Percentiles rank a stretch among this genome's conserved stretches.
Conservation (phyloP, 129 eudicot genomes). For the Saussurea involucrata region DNA sequence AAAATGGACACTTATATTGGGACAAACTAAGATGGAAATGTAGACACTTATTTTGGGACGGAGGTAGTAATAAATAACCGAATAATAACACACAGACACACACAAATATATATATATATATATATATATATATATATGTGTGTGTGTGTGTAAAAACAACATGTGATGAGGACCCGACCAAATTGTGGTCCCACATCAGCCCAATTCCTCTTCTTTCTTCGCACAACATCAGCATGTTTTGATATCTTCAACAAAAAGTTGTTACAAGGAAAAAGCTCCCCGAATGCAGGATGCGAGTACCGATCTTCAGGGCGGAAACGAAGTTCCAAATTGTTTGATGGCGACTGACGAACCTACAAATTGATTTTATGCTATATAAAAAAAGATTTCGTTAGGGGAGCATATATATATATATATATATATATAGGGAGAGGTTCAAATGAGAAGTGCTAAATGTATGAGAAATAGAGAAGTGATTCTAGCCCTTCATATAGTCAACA, state of each 20-base stretch:
- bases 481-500: no score
- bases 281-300: conserved; percentile 79
- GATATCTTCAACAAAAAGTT: conserved; percentile 68
- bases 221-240: conserved; percentile 74
- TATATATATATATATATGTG: no score
- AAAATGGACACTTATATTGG: background rate
- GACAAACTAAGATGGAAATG: background rate
- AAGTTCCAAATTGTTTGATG: conserved; percentile 68
- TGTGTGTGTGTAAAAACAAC: background rate
- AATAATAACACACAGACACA: background rate
- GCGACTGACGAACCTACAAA: conserved; percentile 64
- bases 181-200: conserved; percentile 68
- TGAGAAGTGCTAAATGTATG: no score
- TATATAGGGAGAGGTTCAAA: no score
- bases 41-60: no score
- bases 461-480: no score
- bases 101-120: no score
- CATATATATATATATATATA: no score
- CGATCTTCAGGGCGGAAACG: conserved; percentile 98
- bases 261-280: conserved; percentile 54
- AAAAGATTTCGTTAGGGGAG: background rate
- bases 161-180: conserved; percentile 34
- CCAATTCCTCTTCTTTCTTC: conserved; percentile 75
- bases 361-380: background rate
- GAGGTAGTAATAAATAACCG: background rate